These are phyloP conservation scores for Aureobasidium pullulans DNA, from an alignment of 2,329 filamentous ascomycete species.

Conservation along the genomic window DNA sequence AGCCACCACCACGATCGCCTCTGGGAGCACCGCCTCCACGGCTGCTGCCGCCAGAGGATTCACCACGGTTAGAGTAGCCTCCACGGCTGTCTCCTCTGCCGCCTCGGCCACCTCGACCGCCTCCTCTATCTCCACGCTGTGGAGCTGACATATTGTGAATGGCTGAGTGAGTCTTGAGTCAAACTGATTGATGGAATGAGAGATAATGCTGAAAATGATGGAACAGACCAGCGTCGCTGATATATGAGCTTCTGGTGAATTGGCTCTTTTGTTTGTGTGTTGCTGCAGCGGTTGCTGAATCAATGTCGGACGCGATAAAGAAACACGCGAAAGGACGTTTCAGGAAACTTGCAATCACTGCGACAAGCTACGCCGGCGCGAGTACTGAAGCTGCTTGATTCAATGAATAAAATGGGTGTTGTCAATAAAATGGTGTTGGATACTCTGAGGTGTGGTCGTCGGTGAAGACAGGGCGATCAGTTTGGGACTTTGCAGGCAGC, in stretches of 20 bases:
- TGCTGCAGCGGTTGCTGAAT: not conserved
- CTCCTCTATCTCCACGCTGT: not conserved
- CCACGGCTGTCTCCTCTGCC: slow-evolving; percentile 13
- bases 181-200: not conserved
- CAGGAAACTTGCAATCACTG: not conserved
- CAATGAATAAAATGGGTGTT: not conserved
- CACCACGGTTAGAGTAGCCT: slow-evolving; percentile 3
- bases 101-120: slow-evolving; percentile 13
- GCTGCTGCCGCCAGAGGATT: slow-evolving; percentile 12
- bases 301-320: no score
- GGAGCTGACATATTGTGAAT: not conserved
- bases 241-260: not conserved
- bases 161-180: not conserved
- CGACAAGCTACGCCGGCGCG: not conserved
- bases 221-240: not conserved
- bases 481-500: no score
- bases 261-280: not conserved
- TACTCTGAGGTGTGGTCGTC: not conserved
- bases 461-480: no score
- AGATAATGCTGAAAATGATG: not conserved
- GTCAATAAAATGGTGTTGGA: not conserved
- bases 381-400: not conserved
- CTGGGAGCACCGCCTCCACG: slow-evolving; percentile 13
- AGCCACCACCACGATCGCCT: slow-evolving; percentile 7
- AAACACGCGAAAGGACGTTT: not conserved